Evolutionary conservation across 2,329 filamentous ascomycete genomes (phyloP).

Genomic region (Pyricularia grisea): DNA sequence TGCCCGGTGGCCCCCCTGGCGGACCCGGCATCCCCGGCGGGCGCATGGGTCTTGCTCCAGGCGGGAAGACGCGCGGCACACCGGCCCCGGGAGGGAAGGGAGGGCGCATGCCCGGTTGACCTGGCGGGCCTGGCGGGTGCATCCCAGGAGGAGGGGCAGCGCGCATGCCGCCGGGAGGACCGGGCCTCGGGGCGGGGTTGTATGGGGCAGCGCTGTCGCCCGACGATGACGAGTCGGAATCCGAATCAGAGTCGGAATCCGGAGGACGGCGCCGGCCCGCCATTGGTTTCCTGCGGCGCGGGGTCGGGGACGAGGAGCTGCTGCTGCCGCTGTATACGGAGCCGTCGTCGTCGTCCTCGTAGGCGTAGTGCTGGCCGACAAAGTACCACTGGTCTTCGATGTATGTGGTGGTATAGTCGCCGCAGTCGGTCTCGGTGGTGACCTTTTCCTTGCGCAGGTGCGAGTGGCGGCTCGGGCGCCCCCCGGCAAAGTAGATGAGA

Average conservation of each 20-base stretch:
- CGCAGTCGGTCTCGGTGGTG: constrained; percentile 9
- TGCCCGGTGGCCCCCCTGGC: neutral
- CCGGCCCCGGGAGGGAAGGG: neutral
- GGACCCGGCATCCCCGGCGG: neutral
- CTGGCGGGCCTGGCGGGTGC: neutral
- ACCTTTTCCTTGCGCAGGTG: constrained; percentile 8
- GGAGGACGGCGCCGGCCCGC: neutral
- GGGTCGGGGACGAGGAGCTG: neutral
- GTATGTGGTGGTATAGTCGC: constrained; percentile 6
- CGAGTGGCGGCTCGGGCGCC: constrained; percentile 10
- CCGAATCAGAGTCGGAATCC: neutral
- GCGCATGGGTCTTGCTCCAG: neutral
- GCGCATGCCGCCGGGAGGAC: neutral
- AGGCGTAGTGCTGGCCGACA: constrained; percentile 9
- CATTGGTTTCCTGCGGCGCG: neutral
- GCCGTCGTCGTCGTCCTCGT: constrained; percentile 1
- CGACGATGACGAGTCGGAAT: neutral
- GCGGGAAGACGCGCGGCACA: neutral
- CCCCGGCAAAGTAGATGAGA: constrained; percentile 10
- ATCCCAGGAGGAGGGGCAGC: neutral
- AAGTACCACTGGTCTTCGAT: constrained; percentile 5
- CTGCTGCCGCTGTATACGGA: constrained; percentile 1
- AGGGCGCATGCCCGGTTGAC: neutral
- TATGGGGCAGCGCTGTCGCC: neutral
- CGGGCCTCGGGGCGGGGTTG: neutral